Percentiles rank a stretch among this genome's conserved stretches.
Evolutionary conservation across 208 protist genomes (phyloP).

Genomic region (Phytomonas sp.): DNA sequence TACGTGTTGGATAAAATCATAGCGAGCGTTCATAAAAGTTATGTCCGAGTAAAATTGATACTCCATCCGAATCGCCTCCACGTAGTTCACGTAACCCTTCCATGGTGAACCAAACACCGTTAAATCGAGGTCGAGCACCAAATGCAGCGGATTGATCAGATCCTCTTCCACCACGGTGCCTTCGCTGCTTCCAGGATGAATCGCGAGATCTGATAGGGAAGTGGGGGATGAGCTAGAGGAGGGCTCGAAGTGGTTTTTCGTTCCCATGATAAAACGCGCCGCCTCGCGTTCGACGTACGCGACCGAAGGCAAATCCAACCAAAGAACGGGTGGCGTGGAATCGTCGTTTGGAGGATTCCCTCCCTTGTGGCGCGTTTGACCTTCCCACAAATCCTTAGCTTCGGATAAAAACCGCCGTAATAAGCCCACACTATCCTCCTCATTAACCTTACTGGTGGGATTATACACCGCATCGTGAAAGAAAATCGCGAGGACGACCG

Average conservation of each 20-base stretch:
- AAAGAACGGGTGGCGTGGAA: too few species aligned
- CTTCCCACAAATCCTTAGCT: not conserved
- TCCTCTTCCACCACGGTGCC: not conserved
- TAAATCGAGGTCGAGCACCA: slow-evolving; percentile 73
- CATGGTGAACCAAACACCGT: slow-evolving; percentile 41
- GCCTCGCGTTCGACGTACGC: not conserved
- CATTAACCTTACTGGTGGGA: slow-evolving; percentile 47
- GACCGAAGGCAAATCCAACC: too few species aligned
- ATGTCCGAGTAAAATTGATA: slow-evolving; percentile 36
- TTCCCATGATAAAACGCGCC: not conserved
- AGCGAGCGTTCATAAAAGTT: slow-evolving; percentile 43
- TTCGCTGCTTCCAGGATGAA: too few species aligned
- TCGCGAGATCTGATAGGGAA: too few species aligned
- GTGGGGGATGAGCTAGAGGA: too few species aligned
- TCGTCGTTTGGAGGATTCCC: too few species aligned
- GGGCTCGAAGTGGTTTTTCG: not conserved
- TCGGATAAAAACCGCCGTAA: slow-evolving; percentile 5
- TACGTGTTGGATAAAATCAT: slow-evolving; percentile 32
- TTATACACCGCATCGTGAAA: slow-evolving; percentile 82
- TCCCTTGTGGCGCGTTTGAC: too few species aligned
- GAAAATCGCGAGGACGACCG: slow-evolving; percentile 53
- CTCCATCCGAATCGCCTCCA: slow-evolving; percentile 37
- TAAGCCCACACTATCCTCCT: slow-evolving; percentile 38
- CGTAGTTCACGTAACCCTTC: slow-evolving; percentile 29
- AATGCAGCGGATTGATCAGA: slow-evolving; percentile 13